phyloP scores from a whole-genome alignment of 1,284 basidiomycete species.

The Entoloma clypeatum region DNA sequence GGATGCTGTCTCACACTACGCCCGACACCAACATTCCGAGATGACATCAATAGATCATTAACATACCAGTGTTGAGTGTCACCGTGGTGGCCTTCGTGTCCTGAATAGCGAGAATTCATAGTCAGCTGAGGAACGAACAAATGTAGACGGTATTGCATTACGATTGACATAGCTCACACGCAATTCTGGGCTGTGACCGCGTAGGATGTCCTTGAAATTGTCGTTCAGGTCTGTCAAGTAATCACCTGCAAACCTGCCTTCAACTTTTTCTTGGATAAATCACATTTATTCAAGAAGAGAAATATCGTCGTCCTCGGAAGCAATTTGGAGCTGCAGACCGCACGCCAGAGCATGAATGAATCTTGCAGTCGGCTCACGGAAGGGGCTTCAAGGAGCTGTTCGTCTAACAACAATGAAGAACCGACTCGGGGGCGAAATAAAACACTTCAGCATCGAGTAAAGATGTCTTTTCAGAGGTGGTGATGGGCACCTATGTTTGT shows the following conservation, averaged over 20 bases:
- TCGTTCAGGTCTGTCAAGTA: constrained; percentile 41
- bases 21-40: constrained; percentile 1
- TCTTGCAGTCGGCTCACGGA: constrained; percentile 63
- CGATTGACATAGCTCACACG: constrained; percentile 55
- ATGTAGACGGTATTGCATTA: constrained; percentile 36
- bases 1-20: constrained; percentile 57
- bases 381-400: constrained; percentile 56
- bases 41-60: background rate
- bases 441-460: no score
- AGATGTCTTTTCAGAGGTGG: no score
- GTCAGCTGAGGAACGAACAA: constrained; percentile 12
- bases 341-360: constrained; percentile 61
- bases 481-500: constrained; percentile 97
- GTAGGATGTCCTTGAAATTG: constrained; percentile 56
- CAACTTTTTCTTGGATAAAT: constrained; percentile 57
- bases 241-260: constrained; percentile 51
- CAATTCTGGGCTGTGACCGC: constrained; percentile 43
- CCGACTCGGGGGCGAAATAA: no score
- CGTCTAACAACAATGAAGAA: no score
- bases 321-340: constrained; percentile 51
- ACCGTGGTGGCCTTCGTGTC: constrained; percentile 46
- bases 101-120: constrained; percentile 22
- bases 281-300: constrained; percentile 66
- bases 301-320: constrained; percentile 55
- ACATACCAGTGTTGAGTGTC: constrained; percentile 41